Conservation (phyloP, 148 eudicot species). For the Arctostaphylos glauca region DNA sequence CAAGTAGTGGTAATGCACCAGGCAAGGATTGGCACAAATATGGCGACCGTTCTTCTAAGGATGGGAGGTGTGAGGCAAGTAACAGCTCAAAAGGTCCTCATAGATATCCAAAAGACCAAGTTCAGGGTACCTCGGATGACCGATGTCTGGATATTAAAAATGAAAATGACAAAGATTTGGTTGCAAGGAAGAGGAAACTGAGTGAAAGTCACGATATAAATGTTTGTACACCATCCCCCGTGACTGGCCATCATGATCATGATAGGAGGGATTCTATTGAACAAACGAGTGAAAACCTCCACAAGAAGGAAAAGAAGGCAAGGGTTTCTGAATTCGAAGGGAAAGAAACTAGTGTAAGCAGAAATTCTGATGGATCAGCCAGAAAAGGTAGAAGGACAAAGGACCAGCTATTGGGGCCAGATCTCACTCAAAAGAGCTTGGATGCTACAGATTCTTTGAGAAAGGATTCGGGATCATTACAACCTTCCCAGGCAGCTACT, state of each 20-base stretch:
- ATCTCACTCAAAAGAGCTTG: slow-evolving; percentile 25
- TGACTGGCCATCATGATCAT: slow-evolving; percentile 10
- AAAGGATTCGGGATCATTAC: slow-evolving; percentile 38
- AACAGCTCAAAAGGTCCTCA: slow-evolving; percentile 21
- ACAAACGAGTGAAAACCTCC: slow-evolving; percentile 42
- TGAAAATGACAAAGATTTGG: slow-evolving; percentile 28
- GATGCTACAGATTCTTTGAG: slow-evolving; percentile 36
- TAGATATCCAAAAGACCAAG: slow-evolving; percentile 28
- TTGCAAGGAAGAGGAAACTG: slow-evolving; percentile 60
- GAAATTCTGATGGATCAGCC: slow-evolving; percentile 42
- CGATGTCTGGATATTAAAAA: slow-evolving; percentile 33
- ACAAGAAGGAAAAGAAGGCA: slow-evolving; percentile 56
- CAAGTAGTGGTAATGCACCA: slow-evolving; percentile 37
- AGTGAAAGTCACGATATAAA: slow-evolving; percentile 31
- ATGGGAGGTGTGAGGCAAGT: slow-evolving; percentile 30
- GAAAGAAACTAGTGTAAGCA: slow-evolving; percentile 50
- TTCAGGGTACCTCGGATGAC: slow-evolving; percentile 31
- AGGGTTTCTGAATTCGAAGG: slow-evolving; percentile 57
- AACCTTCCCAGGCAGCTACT: slow-evolving; percentile 65
- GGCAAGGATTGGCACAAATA: slow-evolving; percentile 40
- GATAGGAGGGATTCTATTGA: slow-evolving; percentile 31
- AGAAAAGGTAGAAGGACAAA: slow-evolving; percentile 39
- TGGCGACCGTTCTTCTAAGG: slow-evolving; percentile 34
- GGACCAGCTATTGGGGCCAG: slow-evolving; percentile 30
- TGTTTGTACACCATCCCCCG: slow-evolving; percentile 21